These are phyloP conservation scores for Podaxis carcinomalis DNA, from an alignment of 768 basidiomycete genomes.

Conservation along the genomic window DNA sequence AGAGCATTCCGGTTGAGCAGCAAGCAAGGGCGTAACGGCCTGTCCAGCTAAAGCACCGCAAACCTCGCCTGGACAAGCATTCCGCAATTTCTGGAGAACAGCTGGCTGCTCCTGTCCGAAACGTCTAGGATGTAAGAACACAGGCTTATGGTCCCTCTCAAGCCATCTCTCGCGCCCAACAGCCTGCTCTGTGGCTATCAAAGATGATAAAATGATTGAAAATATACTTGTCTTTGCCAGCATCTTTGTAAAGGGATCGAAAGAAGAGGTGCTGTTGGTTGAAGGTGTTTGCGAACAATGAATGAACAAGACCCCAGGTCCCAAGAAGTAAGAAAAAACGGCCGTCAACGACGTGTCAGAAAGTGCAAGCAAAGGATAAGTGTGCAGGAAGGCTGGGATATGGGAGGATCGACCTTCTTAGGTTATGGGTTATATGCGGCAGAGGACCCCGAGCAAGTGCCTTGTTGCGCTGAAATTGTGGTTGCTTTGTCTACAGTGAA, in stretches of 20 bases:
- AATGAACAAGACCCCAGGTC: constrained; percentile 42
- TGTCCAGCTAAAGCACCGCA: constrained; percentile 46
- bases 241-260: constrained; percentile 20
- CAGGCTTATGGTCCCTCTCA: constrained; percentile 41
- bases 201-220: constrained; percentile 22
- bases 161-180: constrained; percentile 41
- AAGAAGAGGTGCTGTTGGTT: constrained; percentile 9
- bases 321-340: constrained; percentile 26
- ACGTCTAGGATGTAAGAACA: constrained; percentile 47
- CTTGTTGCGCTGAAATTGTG: constrained; percentile 5
- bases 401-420: background rate
- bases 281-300: constrained; percentile 4
- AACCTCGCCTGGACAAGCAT: constrained; percentile 44
- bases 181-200: constrained; percentile 26
- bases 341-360: constrained; percentile 42
- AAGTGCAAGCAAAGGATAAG: background rate
- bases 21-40: constrained; percentile 48
- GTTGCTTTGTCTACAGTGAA: constrained; percentile 10
- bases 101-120: constrained; percentile 49
- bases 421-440: background rate
- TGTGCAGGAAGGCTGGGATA: background rate
- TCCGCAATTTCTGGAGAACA: constrained; percentile 38
- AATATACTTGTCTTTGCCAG: constrained; percentile 23
- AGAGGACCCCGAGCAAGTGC: background rate
- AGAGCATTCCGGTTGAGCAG: constrained; percentile 46